Percentiles rank a stretch among this genome's conserved stretches.
Evolutionary conservation across 257 asterid genomes (phyloP).

Genomic region (Salvia splendens): DNA sequence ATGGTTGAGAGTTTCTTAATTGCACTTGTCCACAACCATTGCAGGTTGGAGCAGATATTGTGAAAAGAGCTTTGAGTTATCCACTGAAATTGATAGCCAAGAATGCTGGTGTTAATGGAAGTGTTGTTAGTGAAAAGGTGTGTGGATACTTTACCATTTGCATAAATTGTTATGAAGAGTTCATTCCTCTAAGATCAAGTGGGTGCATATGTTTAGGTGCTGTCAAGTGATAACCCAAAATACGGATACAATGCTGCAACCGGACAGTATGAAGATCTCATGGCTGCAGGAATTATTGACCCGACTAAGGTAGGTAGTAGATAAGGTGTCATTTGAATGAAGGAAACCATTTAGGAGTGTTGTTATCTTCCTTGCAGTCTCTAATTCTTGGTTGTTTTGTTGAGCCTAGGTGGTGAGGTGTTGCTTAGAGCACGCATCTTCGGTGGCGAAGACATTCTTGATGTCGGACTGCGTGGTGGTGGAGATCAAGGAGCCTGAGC

Average conservation of each 20-base stretch:
- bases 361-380: no score
- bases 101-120: slow-evolving; percentile 97
- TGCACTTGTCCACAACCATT: not conserved
- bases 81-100: slow-evolving; percentile 97
- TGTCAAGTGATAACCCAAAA: slow-evolving; percentile 73
- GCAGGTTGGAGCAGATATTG: slow-evolving; percentile 98
- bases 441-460: slow-evolving; percentile 94
- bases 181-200: not conserved
- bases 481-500: slow-evolving; percentile 92
- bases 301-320: slow-evolving; percentile 75
- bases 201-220: slow-evolving; percentile 53
- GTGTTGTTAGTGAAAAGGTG: slow-evolving; percentile 98
- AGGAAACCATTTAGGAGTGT: no score
- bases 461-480: slow-evolving; percentile 97
- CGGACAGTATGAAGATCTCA: slow-evolving; percentile 88
- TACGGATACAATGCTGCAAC: slow-evolving; percentile 96
- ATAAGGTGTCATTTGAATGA: no score
- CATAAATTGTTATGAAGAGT: not conserved
- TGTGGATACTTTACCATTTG: not conserved
- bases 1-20: no score
- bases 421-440: slow-evolving; percentile 92
- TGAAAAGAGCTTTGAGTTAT: slow-evolving; percentile 90
- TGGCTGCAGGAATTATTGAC: slow-evolving; percentile 97
- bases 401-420: slow-evolving; percentile 82
- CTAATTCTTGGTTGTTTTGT: not conserved